Evolutionary conservation across 768 basidiomycete genomes (phyloP), one percentile per base, ranked within the genome.

Genomic region (Mycena filopes): DNA sequence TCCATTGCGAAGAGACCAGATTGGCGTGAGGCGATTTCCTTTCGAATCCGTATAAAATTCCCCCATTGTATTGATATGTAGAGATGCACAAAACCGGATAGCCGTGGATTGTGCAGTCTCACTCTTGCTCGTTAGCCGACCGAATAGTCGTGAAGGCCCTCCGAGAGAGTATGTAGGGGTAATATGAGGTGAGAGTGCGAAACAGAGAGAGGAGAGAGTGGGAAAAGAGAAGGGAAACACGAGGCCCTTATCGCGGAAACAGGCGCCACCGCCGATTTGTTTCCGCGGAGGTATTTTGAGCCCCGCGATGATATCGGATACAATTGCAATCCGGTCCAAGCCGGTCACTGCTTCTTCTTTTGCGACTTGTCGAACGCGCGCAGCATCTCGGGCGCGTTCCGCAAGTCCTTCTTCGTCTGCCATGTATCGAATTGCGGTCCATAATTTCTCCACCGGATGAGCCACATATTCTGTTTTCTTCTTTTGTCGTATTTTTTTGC

Each of bases 361-460:
- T 49, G 11, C 20, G 28, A 21, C 28, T 49, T 49, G 29, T 28
- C 48, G 20, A 31, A 49, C 4, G 28, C 48, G 29, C 48, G 16
- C 48, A 49, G 6, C 48, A 49, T 49, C n/a, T 49, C 48, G 1
- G 48, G 48, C 9, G 48, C 48, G 29, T 49, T 49, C 18, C 48
- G 48, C 16, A 49, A 18, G 18, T 49, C 48, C 13, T 33, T 49
- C 29, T 33, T 41, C 31, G 43, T 21, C 21, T 45, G n/a, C 43
- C 43, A 45, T 5, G 43, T 45, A 23, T 45, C 21, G n/a, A 45
- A 45, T 13, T 45, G 43, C 2, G 43, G 43, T 8, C 43, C 43
- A 21, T 45, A 45, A 2, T 23, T 23, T 13, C 23, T 23, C 43
- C 43, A 45, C 8, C 43, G 43, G 1, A 45, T 13, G 5, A 45